Percentiles rank a stretch among this genome's conserved stretches.
Conservation (phyloP, 306 rosid species). For the Vigna nakashimae region DNA sequence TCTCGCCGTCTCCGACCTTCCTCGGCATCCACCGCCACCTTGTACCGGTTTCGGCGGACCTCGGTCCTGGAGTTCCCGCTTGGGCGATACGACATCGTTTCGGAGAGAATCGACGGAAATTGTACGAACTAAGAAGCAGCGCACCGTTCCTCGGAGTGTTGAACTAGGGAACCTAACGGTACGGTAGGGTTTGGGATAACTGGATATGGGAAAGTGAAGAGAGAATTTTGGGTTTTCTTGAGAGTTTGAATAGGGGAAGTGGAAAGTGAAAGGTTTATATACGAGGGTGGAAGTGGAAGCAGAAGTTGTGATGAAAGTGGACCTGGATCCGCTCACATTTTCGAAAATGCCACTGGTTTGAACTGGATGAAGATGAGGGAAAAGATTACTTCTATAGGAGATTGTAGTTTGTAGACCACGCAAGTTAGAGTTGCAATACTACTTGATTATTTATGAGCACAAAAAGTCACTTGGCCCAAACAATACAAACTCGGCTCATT, state of each 20-base stretch:
- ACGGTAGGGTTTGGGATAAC: constrained; percentile 47
- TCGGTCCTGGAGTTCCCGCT: constrained; percentile 74
- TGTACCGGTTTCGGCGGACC: constrained; percentile 94
- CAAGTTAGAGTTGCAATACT: not conserved
- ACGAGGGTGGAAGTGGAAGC: constrained; percentile 28
- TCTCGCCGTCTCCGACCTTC: constrained; percentile 97
- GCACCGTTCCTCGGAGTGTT: not conserved
- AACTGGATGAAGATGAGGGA: constrained; percentile 52
- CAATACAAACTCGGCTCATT: not conserved
- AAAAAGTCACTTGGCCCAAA: not conserved
- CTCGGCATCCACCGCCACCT: constrained; percentile 98
- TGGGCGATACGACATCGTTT: constrained; percentile 91
- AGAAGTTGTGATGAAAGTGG: constrained; percentile 8
- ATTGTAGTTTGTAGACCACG: too few relatives aligned
- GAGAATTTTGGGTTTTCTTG: constrained; percentile 42
- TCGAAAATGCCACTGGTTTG: constrained; percentile 65
- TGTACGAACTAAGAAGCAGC: not conserved
- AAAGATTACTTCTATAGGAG: constrained; percentile 2
- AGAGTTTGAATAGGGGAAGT: constrained; percentile 11
- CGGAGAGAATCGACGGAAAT: constrained; percentile 4
- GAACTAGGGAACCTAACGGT: constrained; percentile 35
- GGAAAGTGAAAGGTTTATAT: constrained; percentile 42
- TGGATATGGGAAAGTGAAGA: not conserved
- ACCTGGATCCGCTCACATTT: constrained; percentile 59
- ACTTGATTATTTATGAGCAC: not conserved